A percentile compares a stretch with the other conserved stretches of the same genome.
phyloP scores from a whole-genome alignment of 2,329 filamentous ascomycete genomes.

The Aspergillus clavatus region DNA sequence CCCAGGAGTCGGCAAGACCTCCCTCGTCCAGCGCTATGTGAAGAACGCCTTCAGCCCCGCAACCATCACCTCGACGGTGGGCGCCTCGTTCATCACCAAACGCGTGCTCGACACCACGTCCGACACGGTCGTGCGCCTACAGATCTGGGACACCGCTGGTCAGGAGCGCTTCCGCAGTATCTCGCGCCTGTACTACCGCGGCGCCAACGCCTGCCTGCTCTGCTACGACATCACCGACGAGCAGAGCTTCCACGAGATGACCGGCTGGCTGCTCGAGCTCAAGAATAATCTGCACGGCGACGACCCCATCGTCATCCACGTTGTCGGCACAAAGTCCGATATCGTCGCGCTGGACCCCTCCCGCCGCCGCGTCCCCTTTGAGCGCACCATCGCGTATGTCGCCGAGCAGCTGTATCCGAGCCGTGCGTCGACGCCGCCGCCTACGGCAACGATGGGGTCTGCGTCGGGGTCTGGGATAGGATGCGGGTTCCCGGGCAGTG shows the following conservation, averaged over 20 bases:
- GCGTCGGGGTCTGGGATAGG: slow-evolving; percentile 23
- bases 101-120: slow-evolving; percentile 76
- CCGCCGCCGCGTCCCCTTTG: slow-evolving; percentile 80
- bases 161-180: slow-evolving; percentile 95
- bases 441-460: slow-evolving; percentile 53
- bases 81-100: slow-evolving; percentile 75
- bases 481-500: slow-evolving; percentile 13
- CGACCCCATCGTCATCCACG: slow-evolving; percentile 76
- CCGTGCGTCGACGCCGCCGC: slow-evolving; percentile 61
- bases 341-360: slow-evolving; percentile 79
- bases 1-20: slow-evolving; percentile 50
- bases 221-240: slow-evolving; percentile 93
- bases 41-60: slow-evolving; percentile 43
- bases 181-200: slow-evolving; percentile 91
- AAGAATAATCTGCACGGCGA: slow-evolving; percentile 65
- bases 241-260: slow-evolving; percentile 85
- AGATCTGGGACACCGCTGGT: slow-evolving; percentile 95
- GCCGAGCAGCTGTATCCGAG: slow-evolving; percentile 82
- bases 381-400: slow-evolving; percentile 92
- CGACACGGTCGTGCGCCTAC: slow-evolving; percentile 80
- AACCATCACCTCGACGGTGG: slow-evolving; percentile 60
- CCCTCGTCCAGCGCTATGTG: slow-evolving; percentile 48
- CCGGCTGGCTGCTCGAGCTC: slow-evolving; percentile 80
- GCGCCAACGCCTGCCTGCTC: slow-evolving; percentile 86
- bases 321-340: slow-evolving; percentile 93